phyloP scores from a whole-genome alignment of 192 early-diverging fungal species.

The Umbelopsis ramanniana region DNA sequence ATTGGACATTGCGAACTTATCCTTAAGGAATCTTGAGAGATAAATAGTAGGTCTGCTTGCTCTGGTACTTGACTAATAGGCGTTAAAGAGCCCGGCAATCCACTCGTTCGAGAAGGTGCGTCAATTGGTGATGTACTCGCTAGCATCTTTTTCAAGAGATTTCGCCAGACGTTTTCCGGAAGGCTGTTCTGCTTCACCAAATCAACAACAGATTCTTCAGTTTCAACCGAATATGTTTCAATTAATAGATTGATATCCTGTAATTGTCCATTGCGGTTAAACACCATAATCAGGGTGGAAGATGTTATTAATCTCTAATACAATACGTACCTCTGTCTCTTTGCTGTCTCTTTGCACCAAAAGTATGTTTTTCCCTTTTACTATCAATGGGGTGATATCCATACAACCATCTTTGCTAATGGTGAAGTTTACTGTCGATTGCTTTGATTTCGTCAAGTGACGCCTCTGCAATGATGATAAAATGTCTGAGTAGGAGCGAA shows the following conservation, averaged over 20 bases:
- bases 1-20: conserved; percentile 31
- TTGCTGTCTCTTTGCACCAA: background rate
- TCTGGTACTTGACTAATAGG: background rate
- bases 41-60: background rate
- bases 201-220: background rate
- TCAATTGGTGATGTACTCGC: background rate
- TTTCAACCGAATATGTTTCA: conserved; percentile 4
- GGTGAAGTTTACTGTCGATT: background rate
- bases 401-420: background rate
- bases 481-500: background rate
- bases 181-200: background rate
- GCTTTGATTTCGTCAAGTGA: background rate
- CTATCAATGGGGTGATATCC: background rate
- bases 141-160: background rate
- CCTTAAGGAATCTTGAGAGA: conserved; percentile 14
- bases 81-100: background rate
- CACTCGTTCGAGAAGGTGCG: background rate
- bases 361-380: conserved; percentile 6
- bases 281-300: too few relatives aligned
- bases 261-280: background rate
- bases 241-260: background rate
- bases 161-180: background rate
- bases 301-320: background rate
- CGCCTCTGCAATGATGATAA: background rate
- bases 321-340: background rate